These are phyloP conservation scores for Draba incana DNA, from an alignment of 345 rosid genomes.

Conservation along the genomic window DNA sequence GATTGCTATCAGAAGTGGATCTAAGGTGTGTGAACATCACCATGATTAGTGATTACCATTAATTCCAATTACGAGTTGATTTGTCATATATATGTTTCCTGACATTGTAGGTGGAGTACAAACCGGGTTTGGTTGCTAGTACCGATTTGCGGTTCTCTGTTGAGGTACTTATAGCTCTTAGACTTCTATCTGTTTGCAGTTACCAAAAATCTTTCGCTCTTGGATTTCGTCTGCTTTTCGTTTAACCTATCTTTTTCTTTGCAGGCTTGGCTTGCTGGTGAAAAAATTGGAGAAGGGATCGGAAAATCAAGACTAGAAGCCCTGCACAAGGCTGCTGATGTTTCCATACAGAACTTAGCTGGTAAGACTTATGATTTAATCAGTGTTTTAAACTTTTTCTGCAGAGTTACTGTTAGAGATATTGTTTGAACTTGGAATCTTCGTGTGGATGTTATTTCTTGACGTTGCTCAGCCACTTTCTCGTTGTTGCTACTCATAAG, in stretches of 20 bases:
- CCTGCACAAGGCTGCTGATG: conserved; percentile 75
- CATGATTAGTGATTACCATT: conserved; percentile 14
- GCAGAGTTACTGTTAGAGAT: conserved; percentile 10
- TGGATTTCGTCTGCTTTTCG: conserved; percentile 5
- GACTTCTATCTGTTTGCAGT: conserved; percentile 18
- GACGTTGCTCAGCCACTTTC: neutral
- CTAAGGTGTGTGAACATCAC: conserved; percentile 59
- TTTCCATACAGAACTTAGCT: conserved; percentile 72
- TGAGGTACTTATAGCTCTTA: conserved; percentile 62
- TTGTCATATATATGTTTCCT: conserved; percentile 23
- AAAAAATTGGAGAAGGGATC: conserved; percentile 77
- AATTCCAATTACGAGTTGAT: conserved; percentile 5
- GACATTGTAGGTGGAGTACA: conserved; percentile 77
- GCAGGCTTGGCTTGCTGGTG: conserved; percentile 87
- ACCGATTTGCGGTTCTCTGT: conserved; percentile 71
- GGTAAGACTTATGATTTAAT: conserved; percentile 50
- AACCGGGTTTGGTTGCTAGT: conserved; percentile 64
- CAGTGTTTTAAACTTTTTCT: conserved; percentile 3
- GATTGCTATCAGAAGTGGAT: conserved; percentile 83
- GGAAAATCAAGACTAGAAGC: conserved; percentile 93
- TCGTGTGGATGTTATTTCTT: conserved; percentile 10
- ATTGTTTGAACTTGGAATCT: conserved; percentile 13
- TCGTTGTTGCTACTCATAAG: conserved; percentile 1
- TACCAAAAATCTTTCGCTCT: neutral
- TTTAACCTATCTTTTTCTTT: conserved; percentile 31